A percentile compares a stretch with the other conserved stretches of the same genome.
Conservation (phyloP, 192 early-diverging fungal species). For the Obelidium mucronatum region DNA sequence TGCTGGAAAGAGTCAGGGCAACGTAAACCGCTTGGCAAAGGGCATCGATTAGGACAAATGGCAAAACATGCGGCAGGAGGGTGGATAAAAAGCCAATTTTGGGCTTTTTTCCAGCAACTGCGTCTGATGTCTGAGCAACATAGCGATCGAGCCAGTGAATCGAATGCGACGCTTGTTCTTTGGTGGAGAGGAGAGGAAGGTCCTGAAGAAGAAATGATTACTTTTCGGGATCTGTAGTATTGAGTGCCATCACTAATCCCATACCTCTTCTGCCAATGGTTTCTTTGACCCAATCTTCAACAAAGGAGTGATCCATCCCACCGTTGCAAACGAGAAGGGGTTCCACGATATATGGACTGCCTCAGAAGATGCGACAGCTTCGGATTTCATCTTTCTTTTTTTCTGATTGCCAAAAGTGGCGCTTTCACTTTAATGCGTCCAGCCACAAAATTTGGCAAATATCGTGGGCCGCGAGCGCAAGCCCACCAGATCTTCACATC, state of each 20-base stretch:
- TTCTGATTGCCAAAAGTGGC: no score
- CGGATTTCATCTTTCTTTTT: no score
- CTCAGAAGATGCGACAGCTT: no score
- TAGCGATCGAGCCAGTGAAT: constrained; percentile 18
- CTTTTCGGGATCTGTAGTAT: not conserved
- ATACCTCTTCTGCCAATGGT: constrained; percentile 2
- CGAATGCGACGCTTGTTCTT: not conserved
- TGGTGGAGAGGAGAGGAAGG: not conserved
- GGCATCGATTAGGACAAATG: not conserved
- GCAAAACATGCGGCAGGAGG: not conserved
- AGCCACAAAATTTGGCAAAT: no score
- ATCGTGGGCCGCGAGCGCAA: no score
- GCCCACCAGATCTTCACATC: no score
- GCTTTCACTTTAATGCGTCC: no score
- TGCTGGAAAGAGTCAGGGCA: not conserved
- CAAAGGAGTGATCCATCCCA: constrained; percentile 10
- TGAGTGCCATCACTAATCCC: not conserved
- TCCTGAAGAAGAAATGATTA: not conserved
- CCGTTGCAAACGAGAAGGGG: constrained; percentile 2
- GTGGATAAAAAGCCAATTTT: not conserved
- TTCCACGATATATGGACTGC: no score
- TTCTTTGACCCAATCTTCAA: not conserved
- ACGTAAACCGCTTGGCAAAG: not conserved
- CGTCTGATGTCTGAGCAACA: not conserved
- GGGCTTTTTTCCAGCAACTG: not conserved